Conservation (phyloP, 2,329 filamentous ascomycete genomes). For the Aspergillus novofumigatus region DNA sequence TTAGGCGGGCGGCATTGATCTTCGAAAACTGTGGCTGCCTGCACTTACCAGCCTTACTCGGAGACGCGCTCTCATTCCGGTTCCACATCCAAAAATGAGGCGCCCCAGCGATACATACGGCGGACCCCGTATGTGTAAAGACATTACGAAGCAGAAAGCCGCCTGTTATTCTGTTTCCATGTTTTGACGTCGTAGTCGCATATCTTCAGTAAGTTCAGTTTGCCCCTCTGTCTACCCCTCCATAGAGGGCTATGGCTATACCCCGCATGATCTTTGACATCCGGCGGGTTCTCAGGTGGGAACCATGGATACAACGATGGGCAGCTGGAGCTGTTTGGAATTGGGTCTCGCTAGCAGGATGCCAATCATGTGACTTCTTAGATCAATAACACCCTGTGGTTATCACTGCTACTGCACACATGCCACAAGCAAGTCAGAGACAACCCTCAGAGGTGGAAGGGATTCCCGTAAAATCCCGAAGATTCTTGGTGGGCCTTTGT, state of each 20-base stretch:
- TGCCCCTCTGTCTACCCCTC: background rate
- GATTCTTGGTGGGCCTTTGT: conserved; percentile 5
- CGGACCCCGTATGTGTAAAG: background rate
- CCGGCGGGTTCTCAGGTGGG: background rate
- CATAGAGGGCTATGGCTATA: background rate
- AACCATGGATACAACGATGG: background rate
- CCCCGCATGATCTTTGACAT: background rate
- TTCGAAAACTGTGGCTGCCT: conserved; percentile 16
- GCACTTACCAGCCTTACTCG: conserved; percentile 22
- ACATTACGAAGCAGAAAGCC: background rate
- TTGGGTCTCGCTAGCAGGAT: background rate
- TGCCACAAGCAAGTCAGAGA: background rate
- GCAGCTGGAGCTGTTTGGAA: background rate
- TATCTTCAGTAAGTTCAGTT: background rate
- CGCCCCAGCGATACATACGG: background rate
- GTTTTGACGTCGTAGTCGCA: background rate
- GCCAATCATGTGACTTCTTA: background rate
- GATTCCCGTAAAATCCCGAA: conserved; percentile 15
- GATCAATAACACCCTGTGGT: background rate
- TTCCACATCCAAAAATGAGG: conserved; percentile 4
- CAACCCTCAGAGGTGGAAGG: background rate
- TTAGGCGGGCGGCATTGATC: conserved; percentile 7
- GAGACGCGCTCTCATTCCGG: conserved; percentile 23
- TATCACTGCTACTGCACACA: background rate
- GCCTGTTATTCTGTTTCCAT: background rate